Evolutionary conservation across 2,329 filamentous ascomycete genomes (phyloP), one percentile per base, ranked within the genome.

Genomic region (Verticillium tricorpus): DNA sequence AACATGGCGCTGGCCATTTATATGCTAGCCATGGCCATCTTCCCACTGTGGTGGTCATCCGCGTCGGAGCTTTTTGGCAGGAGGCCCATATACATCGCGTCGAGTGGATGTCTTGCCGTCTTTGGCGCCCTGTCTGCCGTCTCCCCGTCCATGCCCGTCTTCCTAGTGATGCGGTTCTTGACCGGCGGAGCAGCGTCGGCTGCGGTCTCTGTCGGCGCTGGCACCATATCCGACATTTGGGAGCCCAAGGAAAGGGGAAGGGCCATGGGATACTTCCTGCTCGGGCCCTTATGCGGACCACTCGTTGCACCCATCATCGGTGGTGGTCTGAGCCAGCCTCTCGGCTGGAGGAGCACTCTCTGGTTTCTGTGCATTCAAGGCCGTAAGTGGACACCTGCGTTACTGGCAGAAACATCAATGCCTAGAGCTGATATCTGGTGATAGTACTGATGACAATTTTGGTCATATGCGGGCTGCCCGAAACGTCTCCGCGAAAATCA

Each of bases 151-250:
- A 89, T 92, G 63, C 76, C 74, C 15, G 90, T 91, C 84, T 80
- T 93, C 12, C 85, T 92, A 62, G 81, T 88, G 17, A 88, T 91
- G 80, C 83, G 90, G 14, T 76, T 91, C 62, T 75, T 92, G 1
- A 82, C 84, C 50, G 90, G 90, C 32, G 89, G 88, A 17, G 87
- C 89, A 3, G 83, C 89, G 1, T 89, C 89, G 1, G 89, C 87
- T 0, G 89, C 91, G 0, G 89, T 92, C 71, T 89, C 89, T 8
- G 88, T 92, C 3, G 89, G 90, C 3, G 89, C 89, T 1, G 90
- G 90, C 1, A 91, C 89, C 0, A 89, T 93, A 61, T 85, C 89
- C 15, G 89, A 93, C 70, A 78, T 92, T 9, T 92, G 89, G 89
- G 86, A 90, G 32, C 54, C 58, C 58, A 57, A 58, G 35, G 56